A percentile compares a stretch with the other conserved stretches of the same genome.
Evolutionary conservation across 2,329 filamentous ascomycete species (phyloP).

Genomic region (Aspergillus melleus): DNA sequence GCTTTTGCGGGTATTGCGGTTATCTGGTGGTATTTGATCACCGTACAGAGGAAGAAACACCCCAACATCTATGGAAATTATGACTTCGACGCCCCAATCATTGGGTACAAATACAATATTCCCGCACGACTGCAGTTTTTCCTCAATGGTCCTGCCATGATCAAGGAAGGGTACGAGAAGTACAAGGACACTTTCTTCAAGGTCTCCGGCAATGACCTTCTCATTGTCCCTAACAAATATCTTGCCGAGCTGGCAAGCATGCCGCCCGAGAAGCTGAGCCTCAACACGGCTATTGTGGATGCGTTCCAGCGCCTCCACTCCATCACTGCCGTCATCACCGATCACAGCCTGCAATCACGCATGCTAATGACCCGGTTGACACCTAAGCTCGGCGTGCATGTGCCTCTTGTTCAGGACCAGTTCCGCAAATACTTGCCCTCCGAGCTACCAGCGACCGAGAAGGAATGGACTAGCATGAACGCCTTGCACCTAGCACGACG

Average conservation of each 20-base stretch:
- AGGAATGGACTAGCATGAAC: neutral
- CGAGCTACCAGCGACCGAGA: neutral
- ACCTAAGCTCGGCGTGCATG: neutral
- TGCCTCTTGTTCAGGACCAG: neutral
- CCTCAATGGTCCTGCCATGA: neutral
- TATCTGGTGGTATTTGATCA: neutral
- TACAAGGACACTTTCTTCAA: neutral
- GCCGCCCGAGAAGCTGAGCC: conserved; percentile 19
- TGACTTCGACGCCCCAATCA: neutral
- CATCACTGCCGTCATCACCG: neutral
- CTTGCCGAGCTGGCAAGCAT: conserved; percentile 23
- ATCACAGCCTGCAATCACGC: neutral
- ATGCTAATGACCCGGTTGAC: neutral
- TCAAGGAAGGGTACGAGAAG: neutral
- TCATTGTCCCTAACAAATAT: conserved; percentile 26
- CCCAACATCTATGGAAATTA: neutral
- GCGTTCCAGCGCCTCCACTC: neutral
- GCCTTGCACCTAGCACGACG: neutral
- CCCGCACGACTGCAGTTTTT: neutral
- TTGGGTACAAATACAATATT: neutral
- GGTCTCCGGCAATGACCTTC: conserved; percentile 12
- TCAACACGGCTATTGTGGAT: neutral
- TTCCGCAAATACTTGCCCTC: neutral
- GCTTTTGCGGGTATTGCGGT: neutral
- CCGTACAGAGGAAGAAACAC: neutral